Base-by-base conservation (phyloP, 345 rosid species). In the Geranium brycei region DNA sequence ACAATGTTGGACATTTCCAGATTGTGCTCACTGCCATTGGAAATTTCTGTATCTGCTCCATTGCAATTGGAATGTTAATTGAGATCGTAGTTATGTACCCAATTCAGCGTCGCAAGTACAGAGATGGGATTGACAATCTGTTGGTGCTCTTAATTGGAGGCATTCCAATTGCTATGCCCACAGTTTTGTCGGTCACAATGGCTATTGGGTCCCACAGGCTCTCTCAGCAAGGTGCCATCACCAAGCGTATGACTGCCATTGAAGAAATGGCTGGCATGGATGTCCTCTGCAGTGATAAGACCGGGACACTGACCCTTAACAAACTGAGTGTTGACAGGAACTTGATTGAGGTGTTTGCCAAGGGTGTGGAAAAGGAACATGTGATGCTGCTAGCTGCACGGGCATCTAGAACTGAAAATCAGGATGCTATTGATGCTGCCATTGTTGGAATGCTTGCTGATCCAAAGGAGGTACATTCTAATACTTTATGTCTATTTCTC, bases 211-310 rank as follows among this genome's bases (percentile, higher is more conserved):
- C 81, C 10, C 81, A 77, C 73, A 64, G 70, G 67, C 67, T 77
- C 15, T 77, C 81, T 16, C 71, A 73, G 32, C 77, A 77, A 57
- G 81, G 78, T 17, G 81, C 81, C 41, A 77, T 77, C 68, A 77
- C 81, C 14, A 77, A 77, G 78, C 67, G 81, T 41, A 77, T 77
- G 81, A 73, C 81, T 47, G 81, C 81, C 62, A 77, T 77, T 19
- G 81, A 77, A 55, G 81, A 77, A 59, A 56, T 73, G 75, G 81
- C 81, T 4, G 77, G 80, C 51, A 77, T 77, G 80, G 80, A 77
- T 58, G 80, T 77, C 57, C 67, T 77, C 4, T 73, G 81, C 71
- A 77, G 81, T 19, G 81, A 77, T 30, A 73, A 73, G 57, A 77
- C 81, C 14, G 81, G 81, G 18, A 73, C 81, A 11, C 58, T 77